Evolutionary conservation across 306 rosid species (phyloP).

Genomic region (Medicago arabica): DNA sequence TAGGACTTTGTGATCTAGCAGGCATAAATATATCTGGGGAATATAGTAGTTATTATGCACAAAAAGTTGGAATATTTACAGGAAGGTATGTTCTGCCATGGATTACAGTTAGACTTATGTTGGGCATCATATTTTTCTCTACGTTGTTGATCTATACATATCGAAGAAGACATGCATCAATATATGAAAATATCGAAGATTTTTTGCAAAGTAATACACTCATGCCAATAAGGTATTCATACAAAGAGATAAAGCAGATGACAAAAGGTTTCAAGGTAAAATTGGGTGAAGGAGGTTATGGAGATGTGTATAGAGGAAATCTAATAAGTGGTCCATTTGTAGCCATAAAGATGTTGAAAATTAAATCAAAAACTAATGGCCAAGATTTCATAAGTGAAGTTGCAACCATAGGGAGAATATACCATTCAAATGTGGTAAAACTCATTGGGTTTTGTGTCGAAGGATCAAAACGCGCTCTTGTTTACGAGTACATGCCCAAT

Average conservation of each 20-base stretch:
- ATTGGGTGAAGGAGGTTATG: conserved; percentile 41
- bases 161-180: conserved; percentile 23
- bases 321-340: conserved; percentile 23
- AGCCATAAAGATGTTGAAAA: conserved; percentile 32
- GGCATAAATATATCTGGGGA: background rate
- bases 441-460: conserved; percentile 19
- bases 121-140: conserved; percentile 3
- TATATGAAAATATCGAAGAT: conserved; percentile 29
- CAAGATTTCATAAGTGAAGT: conserved; percentile 35
- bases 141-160: background rate
- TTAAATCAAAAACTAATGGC: conserved; percentile 16
- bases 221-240: conserved; percentile 38
- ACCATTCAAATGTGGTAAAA: conserved; percentile 26
- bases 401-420: conserved; percentile 30
- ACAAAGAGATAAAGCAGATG: conserved; percentile 35
- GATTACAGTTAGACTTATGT: background rate
- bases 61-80: background rate
- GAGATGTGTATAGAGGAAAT: conserved; percentile 34
- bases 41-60: too few species aligned
- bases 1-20: background rate
- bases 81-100: conserved; percentile 4
- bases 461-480: conserved; percentile 29
- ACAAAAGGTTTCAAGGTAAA: conserved; percentile 16
- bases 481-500: conserved; percentile 37
- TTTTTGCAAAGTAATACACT: conserved; percentile 27